Base-by-base conservation (phyloP, 495 filamentous ascomycete species). In the Cryomyces minteri region DNA sequence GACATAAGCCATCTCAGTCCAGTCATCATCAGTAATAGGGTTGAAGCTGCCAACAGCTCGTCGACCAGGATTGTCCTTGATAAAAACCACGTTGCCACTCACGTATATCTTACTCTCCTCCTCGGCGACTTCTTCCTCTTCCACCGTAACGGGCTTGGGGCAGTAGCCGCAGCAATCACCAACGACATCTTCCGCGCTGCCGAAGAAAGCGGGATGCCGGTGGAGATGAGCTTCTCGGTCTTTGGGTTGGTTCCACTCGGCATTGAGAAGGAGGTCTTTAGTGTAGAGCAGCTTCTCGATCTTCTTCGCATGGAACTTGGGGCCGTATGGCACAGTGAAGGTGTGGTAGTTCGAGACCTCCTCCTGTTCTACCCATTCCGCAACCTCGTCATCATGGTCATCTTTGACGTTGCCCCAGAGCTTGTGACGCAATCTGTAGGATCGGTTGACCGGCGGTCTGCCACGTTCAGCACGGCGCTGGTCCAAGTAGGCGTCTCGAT, bases 251-350 rank as follows among this genome's bases (percentile, higher is more conserved):
- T 88, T 90, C 83, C 83, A 90, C 54, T 90, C 80, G 0, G 82
- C 82, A 50, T 90, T 90, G 7, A 90, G 70, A n/a, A 88, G 66
- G 9, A 87, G 57, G 54, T 90, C 84, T 48, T 79, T 78, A 4
- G 79, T 82, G 58, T 83, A 87, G 32, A 85, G 69, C 0, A 86
- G 63, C 51, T 79, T 83, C 55, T 87, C 82, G 43, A 87, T 84
- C 54, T 73, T 81, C 43, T 70, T 72, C 6, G 82, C 79, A 44
- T 80, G 65, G 54, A 77, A 84, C 45, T 67, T 77, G 4, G 57
- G 55, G 6, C 84, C 84, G 44, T 90, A 90, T 0, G 84, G 84
- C 41, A 88, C 71, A 31, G 72, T 79, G 36, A 86, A 83, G 5
- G 76, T 82, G 55, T 85, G 72, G 48, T 90, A 90, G 52, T 77